Percentiles rank a stretch among this genome's conserved stretches.
Evolutionary conservation across 768 basidiomycete genomes (phyloP).

Genomic region (Leccinum subtestaceum): DNA sequence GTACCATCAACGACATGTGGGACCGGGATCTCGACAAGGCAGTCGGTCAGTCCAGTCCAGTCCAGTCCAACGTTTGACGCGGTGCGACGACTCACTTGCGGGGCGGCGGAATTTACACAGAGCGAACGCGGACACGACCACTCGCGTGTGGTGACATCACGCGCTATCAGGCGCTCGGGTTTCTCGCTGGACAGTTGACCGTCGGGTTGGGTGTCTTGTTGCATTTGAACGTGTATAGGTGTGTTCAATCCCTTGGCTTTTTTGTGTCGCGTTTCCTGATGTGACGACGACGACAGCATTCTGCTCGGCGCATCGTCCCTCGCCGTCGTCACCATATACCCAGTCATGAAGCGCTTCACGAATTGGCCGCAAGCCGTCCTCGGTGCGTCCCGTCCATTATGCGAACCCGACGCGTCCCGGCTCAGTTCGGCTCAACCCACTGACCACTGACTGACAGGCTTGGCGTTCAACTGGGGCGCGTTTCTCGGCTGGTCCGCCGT

Average conservation of each 20-base stretch:
- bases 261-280: neutral
- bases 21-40: slow-evolving; percentile 87
- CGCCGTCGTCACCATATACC: slow-evolving; percentile 84
- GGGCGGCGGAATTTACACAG: slow-evolving; percentile 43
- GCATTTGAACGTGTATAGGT: slow-evolving; percentile 97
- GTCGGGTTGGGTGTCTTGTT: slow-evolving; percentile 82
- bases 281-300: slow-evolving; percentile 40
- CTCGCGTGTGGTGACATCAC: slow-evolving; percentile 82
- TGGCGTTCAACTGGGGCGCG: slow-evolving; percentile 97
- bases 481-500: slow-evolving; percentile 96
- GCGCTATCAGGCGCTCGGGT: slow-evolving; percentile 68
- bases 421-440: too few relatives aligned
- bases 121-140: slow-evolving; percentile 83
- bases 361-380: slow-evolving; percentile 97
- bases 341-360: slow-evolving; percentile 95
- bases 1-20: slow-evolving; percentile 99
- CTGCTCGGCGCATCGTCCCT: slow-evolving; percentile 89
- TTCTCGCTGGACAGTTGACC: slow-evolving; percentile 79
- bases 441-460: slow-evolving; percentile 7
- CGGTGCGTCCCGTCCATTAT: slow-evolving; percentile 44
- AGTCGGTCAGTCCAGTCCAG: slow-evolving; percentile 57
- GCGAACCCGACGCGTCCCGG: neutral
- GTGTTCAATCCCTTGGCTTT: neutral
- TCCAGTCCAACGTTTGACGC: neutral
- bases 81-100: too few relatives aligned